Evolutionary conservation across 495 filamentous ascomycete genomes (phyloP), one percentile per base, ranked within the genome.

Genomic region (Aspergillus haitiensis): DNA sequence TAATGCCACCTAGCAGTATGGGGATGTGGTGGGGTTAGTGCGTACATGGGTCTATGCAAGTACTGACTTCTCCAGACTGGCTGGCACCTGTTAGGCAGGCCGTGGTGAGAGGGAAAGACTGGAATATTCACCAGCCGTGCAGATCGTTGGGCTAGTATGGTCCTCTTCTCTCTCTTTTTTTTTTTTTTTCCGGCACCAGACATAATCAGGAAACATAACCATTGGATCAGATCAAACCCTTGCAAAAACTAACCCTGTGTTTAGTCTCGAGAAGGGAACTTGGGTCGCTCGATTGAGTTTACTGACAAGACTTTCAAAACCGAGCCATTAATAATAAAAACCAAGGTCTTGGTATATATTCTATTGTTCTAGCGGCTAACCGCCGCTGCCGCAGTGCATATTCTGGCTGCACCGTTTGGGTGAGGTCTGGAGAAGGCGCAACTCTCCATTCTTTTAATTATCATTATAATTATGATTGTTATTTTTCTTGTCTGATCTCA

Each of bases 311-410:
- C 47, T 16, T 5, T 33, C 21, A 27, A 33, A 46, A 21, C 10
- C 35, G 36, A n/a, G 35, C 6, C 21, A 34, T 52, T 33, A 35
- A 44, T 35, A 37, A 47, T 47, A 16, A 21, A 13, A 51, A 47
- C 21, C 8, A 12, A 27, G 21, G 21, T 27, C 21, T 27, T 27
- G 21, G 21, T 27, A 27, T 27, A 27, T 27, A 27, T 27, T 27
- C 21, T 27, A 27, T 27, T 27, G 21, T 34, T 31, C 50, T 15
- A 52, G 59, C 52, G 36, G 11, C 49, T 62, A 57, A 57, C 54
- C 60, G 60, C 60, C 35, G 60, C 39, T 62, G 60, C 60, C 60
- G 60, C 60, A 62, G 37, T 54, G 55, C 60, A 62, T 52, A 51
- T 56, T 56, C 7, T 51, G n/a, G 15, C 46, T 50, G 35, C 35